Evolutionary conservation across 2,329 filamentous ascomycete species (phyloP).

Genomic region (Akanthomyces dipterigenus): DNA sequence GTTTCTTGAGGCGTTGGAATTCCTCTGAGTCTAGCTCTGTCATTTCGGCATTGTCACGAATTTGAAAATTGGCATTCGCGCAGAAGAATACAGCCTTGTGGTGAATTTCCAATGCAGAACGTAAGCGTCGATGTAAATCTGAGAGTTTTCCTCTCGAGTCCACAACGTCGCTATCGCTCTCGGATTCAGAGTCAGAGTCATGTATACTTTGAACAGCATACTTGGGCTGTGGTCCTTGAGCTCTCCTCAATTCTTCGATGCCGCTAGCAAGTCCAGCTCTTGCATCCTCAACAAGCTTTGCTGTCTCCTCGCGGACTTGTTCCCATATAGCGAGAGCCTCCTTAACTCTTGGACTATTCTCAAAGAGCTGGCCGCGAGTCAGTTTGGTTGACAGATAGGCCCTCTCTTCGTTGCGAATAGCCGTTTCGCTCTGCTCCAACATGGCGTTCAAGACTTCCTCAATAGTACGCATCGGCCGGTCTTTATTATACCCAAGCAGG

Average conservation of each 20-base stretch:
- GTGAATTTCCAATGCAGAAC: slow-evolving; percentile 68
- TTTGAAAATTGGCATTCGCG: slow-evolving; percentile 76
- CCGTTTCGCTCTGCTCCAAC: slow-evolving; percentile 74
- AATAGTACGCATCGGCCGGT: slow-evolving; percentile 69
- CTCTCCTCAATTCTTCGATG: slow-evolving; percentile 24
- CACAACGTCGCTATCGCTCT: slow-evolving; percentile 42
- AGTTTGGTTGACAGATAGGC: slow-evolving; percentile 57
- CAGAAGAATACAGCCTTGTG: slow-evolving; percentile 81
- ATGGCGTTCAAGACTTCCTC: slow-evolving; percentile 83
- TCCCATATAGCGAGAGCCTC: slow-evolving; percentile 68
- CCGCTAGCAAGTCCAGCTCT: slow-evolving; percentile 54
- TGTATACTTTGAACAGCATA: not conserved
- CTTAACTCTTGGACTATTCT: slow-evolving; percentile 61
- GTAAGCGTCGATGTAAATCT: slow-evolving; percentile 41
- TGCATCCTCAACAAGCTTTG: slow-evolving; percentile 53
- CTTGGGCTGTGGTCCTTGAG: not conserved
- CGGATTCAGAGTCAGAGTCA: slow-evolving; percentile 24
- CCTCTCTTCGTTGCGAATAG: slow-evolving; percentile 63
- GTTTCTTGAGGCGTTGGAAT: slow-evolving; percentile 58
- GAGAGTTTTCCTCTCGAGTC: slow-evolving; percentile 32
- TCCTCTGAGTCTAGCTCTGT: slow-evolving; percentile 61
- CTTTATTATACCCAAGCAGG: slow-evolving; percentile 53
- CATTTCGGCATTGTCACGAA: slow-evolving; percentile 62
- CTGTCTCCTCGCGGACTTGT: slow-evolving; percentile 43
- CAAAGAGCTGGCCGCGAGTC: slow-evolving; percentile 68